These are phyloP conservation scores for Funneliformis caledonium DNA, from an alignment of 371 early-diverging fungal species.

Conservation along the genomic window DNA sequence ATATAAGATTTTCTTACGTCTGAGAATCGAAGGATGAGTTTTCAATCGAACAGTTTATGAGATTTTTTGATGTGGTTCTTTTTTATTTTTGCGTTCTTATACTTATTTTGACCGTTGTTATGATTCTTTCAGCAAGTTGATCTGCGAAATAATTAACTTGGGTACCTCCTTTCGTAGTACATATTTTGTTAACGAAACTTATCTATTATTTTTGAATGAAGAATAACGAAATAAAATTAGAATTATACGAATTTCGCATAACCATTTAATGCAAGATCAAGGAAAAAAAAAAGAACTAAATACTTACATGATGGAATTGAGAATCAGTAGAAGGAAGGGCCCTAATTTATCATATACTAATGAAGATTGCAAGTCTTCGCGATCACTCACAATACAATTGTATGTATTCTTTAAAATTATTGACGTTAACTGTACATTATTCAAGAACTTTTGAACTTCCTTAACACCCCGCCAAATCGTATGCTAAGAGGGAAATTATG, in stretches of 20 bases:
- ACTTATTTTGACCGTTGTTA: conserved; percentile 81
- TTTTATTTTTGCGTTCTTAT: conserved; percentile 83
- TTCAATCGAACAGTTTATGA: conserved; percentile 97
- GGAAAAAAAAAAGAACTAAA: neutral
- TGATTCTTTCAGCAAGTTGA: conserved; percentile 83
- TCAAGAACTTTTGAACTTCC: no score
- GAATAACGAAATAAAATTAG: neutral
- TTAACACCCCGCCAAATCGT: no score
- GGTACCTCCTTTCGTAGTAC: conserved; percentile 98
- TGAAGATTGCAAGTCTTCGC: no score
- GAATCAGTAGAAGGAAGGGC: no score
- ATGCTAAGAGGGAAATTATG: conserved; percentile 34
- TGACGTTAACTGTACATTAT: conserved; percentile 69
- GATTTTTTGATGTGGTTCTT: conserved; percentile 93
- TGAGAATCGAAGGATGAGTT: conserved; percentile 99
- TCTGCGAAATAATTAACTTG: conserved; percentile 94
- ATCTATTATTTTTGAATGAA: neutral
- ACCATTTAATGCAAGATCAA: neutral
- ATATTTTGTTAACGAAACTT: conserved; percentile 98
- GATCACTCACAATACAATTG: conserved; percentile 68
- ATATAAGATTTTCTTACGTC: conserved; percentile 99
- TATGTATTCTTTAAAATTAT: conserved; percentile 92
- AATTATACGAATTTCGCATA: neutral
- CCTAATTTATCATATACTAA: no score
- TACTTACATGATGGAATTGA: conserved; percentile 81